A percentile compares a stretch with the other conserved stretches of the same genome.
These are phyloP conservation scores for Craspedostauros australis DNA, from an alignment of 108 stramenopile species.

Conservation along the genomic window DNA sequence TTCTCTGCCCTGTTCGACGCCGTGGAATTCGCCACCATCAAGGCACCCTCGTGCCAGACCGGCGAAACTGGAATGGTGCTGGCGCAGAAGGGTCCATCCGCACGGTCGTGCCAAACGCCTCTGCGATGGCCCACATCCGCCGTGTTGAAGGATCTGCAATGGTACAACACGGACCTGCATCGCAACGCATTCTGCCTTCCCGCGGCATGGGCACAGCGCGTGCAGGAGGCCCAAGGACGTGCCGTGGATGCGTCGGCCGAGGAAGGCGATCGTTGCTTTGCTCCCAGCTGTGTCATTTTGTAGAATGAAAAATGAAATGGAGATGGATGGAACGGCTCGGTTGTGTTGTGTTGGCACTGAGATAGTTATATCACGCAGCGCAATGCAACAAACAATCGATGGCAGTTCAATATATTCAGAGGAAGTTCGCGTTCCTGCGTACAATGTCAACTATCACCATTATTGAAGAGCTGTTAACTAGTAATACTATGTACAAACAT, in stretches of 20 bases:
- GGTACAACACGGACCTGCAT: constrained; percentile 72
- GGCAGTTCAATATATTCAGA: too few species aligned
- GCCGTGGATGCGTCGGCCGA: not conserved
- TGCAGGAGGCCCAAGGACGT: not conserved
- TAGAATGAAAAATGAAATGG: not conserved
- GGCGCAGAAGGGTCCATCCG: constrained; percentile 24
- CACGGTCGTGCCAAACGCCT: constrained; percentile 16
- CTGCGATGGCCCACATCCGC: constrained; percentile 9
- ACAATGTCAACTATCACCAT: too few species aligned
- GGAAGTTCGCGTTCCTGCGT: too few species aligned
- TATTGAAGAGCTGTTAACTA: too few species aligned
- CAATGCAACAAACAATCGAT: too few species aligned
- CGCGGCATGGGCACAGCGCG: constrained; percentile 7
- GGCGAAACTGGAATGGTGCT: constrained; percentile 80
- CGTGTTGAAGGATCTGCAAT: constrained; percentile 39
- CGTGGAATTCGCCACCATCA: constrained; percentile 72
- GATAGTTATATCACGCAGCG: too few species aligned
- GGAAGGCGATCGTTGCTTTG: too few species aligned
- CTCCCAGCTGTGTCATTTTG: too few species aligned
- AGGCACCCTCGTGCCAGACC: constrained; percentile 15
- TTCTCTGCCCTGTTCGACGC: constrained; percentile 44
- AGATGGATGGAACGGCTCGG: too few species aligned
- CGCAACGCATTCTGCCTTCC: constrained; percentile 74
- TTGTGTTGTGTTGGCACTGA: too few species aligned
- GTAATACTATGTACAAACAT: too few species aligned